Conservation (phyloP, 257 asterid species). For the Penstemon davidsonii region DNA sequence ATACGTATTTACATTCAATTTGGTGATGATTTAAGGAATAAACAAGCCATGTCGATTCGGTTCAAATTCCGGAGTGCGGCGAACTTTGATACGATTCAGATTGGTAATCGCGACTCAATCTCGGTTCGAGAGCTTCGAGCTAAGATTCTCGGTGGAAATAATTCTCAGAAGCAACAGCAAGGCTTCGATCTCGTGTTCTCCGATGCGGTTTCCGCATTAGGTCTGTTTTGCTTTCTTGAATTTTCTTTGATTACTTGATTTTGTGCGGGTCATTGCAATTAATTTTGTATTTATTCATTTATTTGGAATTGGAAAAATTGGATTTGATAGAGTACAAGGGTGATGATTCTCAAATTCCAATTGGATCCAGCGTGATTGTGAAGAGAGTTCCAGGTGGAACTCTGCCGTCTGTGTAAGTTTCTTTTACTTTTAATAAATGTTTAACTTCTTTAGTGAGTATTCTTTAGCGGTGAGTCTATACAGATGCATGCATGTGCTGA, state of each 20-base stretch:
- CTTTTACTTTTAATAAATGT: neutral
- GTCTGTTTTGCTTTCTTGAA: constrained; percentile 31
- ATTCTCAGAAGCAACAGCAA: constrained; percentile 48
- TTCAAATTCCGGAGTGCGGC: constrained; percentile 79
- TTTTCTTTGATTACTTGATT: neutral
- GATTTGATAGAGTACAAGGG: constrained; percentile 52
- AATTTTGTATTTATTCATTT: neutral
- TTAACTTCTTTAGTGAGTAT: constrained; percentile 6
- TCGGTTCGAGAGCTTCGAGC: constrained; percentile 55
- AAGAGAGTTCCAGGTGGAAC: constrained; percentile 75
- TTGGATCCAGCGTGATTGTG: constrained; percentile 74
- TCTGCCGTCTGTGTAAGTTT: constrained; percentile 50
- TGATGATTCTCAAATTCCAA: constrained; percentile 59
- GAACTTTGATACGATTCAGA: constrained; percentile 57
- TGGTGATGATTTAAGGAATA: constrained; percentile 27
- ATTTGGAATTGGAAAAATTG: constrained; percentile 1
- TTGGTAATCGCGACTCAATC: constrained; percentile 59
- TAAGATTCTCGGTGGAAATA: constrained; percentile 48
- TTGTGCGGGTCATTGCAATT: neutral
- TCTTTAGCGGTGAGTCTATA: constrained; percentile 1
- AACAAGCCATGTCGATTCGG: constrained; percentile 64
- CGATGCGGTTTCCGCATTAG: constrained; percentile 68
- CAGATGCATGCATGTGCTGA: neutral
- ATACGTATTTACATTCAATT: constrained; percentile 3
- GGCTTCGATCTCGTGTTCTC: constrained; percentile 79